Evolutionary conservation across 805 yeast species (phyloP), one percentile per base, ranked within the genome.

Genomic region (Barnettozyma wickerhamii): DNA sequence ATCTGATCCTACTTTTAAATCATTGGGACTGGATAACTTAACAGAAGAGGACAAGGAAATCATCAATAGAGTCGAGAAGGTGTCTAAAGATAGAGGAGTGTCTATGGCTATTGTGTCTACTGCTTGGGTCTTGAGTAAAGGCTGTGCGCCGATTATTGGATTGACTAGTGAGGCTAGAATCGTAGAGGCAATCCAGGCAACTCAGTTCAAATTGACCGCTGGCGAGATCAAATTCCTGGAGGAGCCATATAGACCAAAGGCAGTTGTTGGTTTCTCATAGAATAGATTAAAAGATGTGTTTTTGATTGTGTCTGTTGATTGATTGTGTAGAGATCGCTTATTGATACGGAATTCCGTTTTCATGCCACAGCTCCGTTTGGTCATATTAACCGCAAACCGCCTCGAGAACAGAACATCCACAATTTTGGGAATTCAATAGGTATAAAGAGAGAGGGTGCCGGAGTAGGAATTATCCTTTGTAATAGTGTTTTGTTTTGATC

Each of bases 101-200:
- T 52, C 74, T 2, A 78, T 80, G 84, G 76, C 83, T 2, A 24
- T 43, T 13, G 57, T 79, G 18, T 63, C 82, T 3, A 63, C 69
- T 7, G 76, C 81, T 4, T 80, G 81, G 81, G 68, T 67, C 0
- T 27, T 77, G 2, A 40, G 62, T 38, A 79, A 79, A 52, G 81
- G 79, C 12, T 58, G 64, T 24, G 46, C 55, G 26, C 85, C 85
- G 17, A 77, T 79, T 42, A 69, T 79, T n/a, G 84, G 85, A 2
- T 45, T 77, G 41, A 68, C 62, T 51, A 67, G 67, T 23, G 62
- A 60, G 17, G 65, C 64, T 50, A 66, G 84, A 45, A 64, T 80
- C n/a, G 75, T 75, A 24, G 84, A 78, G 43, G 73, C 74, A 1
- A 30, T 76, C 18, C 58, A 45, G 7, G 76, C 79, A 4, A 40